Evolutionary conservation across 2,329 filamentous ascomycete genomes (phyloP).

Genomic region (Penicillium occitanis): DNA sequence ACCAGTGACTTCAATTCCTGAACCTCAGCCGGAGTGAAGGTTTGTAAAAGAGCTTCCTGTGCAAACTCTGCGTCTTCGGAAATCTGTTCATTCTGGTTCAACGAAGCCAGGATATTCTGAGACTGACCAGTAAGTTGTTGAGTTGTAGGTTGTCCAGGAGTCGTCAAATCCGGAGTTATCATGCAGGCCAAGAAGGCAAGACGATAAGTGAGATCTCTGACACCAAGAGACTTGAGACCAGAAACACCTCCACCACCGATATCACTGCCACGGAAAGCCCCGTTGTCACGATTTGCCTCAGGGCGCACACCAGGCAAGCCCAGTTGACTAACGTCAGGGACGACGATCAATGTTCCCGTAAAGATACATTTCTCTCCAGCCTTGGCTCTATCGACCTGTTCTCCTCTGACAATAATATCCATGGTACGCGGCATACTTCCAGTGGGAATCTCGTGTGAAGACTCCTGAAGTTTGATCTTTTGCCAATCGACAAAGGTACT

Average conservation of each 20-base stretch:
- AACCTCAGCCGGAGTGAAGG: constrained; percentile 82
- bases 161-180: constrained; percentile 84
- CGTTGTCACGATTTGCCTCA: constrained; percentile 80
- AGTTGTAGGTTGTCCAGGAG: constrained; percentile 70
- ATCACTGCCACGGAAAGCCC: constrained; percentile 72
- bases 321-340: constrained; percentile 94
- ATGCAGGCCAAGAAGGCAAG: constrained; percentile 97
- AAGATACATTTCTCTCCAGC: constrained; percentile 98
- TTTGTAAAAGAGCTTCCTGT: constrained; percentile 82
- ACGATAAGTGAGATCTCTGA: constrained; percentile 90
- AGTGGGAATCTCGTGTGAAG: constrained; percentile 95
- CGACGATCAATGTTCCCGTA: constrained; percentile 91
- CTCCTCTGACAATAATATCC: constrained; percentile 92
- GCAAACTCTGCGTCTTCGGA: constrained; percentile 81
- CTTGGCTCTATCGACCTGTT: constrained; percentile 96
- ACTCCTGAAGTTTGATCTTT: constrained; percentile 96
- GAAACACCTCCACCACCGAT: constrained; percentile 80
- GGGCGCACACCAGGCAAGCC: constrained; percentile 82
- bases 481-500: constrained; percentile 99
- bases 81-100: constrained; percentile 69
- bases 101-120: constrained; percentile 77
- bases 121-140: constrained; percentile 70
- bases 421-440: constrained; percentile 98
- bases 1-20: constrained; percentile 91
- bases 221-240: constrained; percentile 88